Conservation (phyloP, 495 filamentous ascomycete genomes). For the Daldinia caldariorum region DNA sequence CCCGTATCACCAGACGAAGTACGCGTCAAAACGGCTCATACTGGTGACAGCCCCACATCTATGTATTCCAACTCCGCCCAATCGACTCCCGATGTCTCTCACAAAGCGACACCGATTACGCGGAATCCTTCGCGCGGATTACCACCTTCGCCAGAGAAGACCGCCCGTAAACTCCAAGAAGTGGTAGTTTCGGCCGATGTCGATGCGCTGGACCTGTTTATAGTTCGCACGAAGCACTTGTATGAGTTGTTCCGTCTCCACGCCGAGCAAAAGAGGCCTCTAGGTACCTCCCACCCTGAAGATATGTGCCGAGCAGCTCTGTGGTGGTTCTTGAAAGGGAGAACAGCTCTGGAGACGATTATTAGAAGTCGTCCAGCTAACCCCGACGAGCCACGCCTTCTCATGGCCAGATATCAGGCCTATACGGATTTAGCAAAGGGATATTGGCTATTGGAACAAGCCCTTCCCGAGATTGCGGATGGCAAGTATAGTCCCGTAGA, state of each 20-base stretch:
- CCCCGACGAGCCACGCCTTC: conserved; percentile 52
- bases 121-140: conserved; percentile 41
- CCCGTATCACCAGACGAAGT: conserved; percentile 42
- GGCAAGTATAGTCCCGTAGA: conserved; percentile 48
- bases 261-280: conserved; percentile 72
- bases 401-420: conserved; percentile 67
- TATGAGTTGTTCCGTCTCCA: conserved; percentile 74
- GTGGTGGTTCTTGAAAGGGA: conserved; percentile 91
- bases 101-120: conserved; percentile 45
- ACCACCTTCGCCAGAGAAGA: conserved; percentile 40
- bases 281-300: conserved; percentile 65
- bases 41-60: conserved; percentile 38
- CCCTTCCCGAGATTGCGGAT: conserved; percentile 65
- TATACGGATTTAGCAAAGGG: conserved; percentile 83
- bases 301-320: conserved; percentile 75
- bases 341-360: conserved; percentile 73
- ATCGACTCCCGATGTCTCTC: conserved; percentile 43
- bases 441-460: conserved; percentile 79
- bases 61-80: conserved; percentile 38
- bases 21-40: conserved; percentile 30
- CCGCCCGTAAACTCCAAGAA: conserved; percentile 49
- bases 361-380: conserved; percentile 69
- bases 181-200: conserved; percentile 60
- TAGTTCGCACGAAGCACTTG: conserved; percentile 70
- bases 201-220: conserved; percentile 73